phyloP scores from a whole-genome alignment of 306 rosid species.

The Corylus heterophylla region DNA sequence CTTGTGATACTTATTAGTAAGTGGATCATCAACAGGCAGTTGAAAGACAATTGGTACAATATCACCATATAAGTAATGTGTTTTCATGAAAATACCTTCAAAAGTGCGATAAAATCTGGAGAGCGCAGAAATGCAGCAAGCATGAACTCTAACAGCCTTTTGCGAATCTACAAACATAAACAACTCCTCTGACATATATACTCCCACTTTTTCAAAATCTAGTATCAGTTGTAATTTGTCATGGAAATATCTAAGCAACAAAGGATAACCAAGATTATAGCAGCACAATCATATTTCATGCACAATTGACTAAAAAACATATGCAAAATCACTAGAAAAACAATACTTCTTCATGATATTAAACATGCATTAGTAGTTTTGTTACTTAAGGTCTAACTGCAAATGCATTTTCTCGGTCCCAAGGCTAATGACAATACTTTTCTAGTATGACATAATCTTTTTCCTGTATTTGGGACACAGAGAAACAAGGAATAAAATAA shows the following conservation, averaged over 20 bases:
- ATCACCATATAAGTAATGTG: slow-evolving; percentile 17
- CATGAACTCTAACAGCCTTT: slow-evolving; percentile 83
- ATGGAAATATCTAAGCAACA: slow-evolving; percentile 2
- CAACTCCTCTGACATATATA: slow-evolving; percentile 3
- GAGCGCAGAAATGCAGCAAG: slow-evolving; percentile 85
- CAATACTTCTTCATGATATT: not conserved
- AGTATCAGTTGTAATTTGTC: not conserved
- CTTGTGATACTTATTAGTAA: not conserved
- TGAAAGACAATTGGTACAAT: slow-evolving; percentile 16
- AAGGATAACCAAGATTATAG: not conserved
- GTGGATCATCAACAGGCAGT: slow-evolving; percentile 17
- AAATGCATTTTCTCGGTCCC: too few species aligned
- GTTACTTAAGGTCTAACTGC: too few species aligned
- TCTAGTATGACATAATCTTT: too few species aligned
- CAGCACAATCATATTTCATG: not conserved
- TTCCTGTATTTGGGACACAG: too few species aligned
- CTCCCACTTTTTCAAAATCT: not conserved
- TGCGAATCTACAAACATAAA: slow-evolving; percentile 62
- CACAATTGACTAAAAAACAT: not conserved
- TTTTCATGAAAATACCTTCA: slow-evolving; percentile 59
- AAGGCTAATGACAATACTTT: too few species aligned
- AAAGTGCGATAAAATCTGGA: slow-evolving; percentile 78
- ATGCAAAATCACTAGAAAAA: not conserved
- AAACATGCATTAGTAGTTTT: not conserved
- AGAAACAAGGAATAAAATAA: too few species aligned